Base-by-base conservation (phyloP, 2,329 filamentous ascomycete species). In the Botrytis byssoidea region DNA sequence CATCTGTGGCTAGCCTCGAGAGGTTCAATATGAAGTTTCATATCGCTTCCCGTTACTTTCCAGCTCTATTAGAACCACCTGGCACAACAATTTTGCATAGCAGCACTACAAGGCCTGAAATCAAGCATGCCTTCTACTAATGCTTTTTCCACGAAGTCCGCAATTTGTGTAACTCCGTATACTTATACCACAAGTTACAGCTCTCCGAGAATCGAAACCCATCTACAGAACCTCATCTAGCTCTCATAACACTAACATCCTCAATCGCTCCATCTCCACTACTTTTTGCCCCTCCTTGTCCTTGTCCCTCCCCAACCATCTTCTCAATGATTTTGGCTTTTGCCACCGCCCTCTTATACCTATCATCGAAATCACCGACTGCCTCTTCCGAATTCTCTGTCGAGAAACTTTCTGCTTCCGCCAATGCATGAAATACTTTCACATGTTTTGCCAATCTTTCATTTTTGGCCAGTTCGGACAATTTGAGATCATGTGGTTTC, bases 291-390 rank as follows among this genome's bases (percentile, higher is more conserved):
- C 46, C 63, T 57, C 51, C 70, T 20, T 74, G 65, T 29, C 74
- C 74, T 35, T 75, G 72, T 4, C 51, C 59, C 77, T 88, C 86
- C 12, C 88, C 87, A 1, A 87, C 79, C 77, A 93, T 90, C 74
- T 91, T 91, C 82, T 96, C 92, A 63, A 98, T 90, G 65, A 99
- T 88, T 83, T 95, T 97, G 1, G 89, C 88, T 81, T 97, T 98
- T 4, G 92, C 92, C 77, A 90, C 88, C 6, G 94, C 95, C 76
- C 93, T 89, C 83, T 95, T 96, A 57, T 97, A 81, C 20, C 95
- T 87, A 81, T 98, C 93, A 79, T 99, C 96, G 79, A 97, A 95
- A 79, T 98, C 95, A 69, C 92, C 92, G 35, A 99, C 94, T 0
- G 92, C 91, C 65, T 97, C 93, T 80, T 98, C 95, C 7, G 89